Evolutionary conservation across 345 rosid genomes (phyloP), one percentile per base, ranked within the genome.

Genomic region (Iberis pinnata): DNA sequence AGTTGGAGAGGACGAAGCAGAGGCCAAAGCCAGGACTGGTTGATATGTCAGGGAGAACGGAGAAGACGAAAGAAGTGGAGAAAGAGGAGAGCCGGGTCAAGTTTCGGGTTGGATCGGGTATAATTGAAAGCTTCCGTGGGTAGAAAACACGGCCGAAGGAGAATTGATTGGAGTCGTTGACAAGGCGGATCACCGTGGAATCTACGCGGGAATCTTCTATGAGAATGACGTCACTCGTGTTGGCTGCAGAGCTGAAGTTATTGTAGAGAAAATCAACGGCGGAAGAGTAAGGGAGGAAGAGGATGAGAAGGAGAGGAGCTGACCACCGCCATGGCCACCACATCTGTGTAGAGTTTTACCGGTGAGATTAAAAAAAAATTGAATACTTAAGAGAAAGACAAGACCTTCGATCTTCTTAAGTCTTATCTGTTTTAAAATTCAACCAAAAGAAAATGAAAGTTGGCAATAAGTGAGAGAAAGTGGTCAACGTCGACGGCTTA

Each of bases 1-100:
- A 76, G 38, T 86, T 83, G 49, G 86, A 76, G 70, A 89, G 89
- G 58, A 80, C 87, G 68, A 89, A 83, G 37, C 83, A 78, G 58
- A 89, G 88, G 70, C 92, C 97, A 20, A 85, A 83, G 4, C 93
- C 92, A 0, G 97, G 95, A 17, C 81, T 81, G 5, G 88, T 62
- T 18, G 85, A 61, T 44, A 85, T 61, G 18, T 75, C 64, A 4
- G 76, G 79, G 40, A 68, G 60, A 27, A 71, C 27, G 4, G 79
- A 75, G 74, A 75, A 71, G 60, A 75, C 51, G 42, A 75, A 75
- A 32, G 89, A 74, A 49, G 95, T 88, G 0, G 88, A 80, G 60
- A 88, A 88, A 11, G 95, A 80, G 6, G 84, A 63, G n/a, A 84
- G 70, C 1, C 71, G 26, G 11, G 84, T 69, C 17, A 78, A 72